Conservation (phyloP, 768 basidiomycete genomes). For the Gloeopeniophorella convolvens region DNA sequence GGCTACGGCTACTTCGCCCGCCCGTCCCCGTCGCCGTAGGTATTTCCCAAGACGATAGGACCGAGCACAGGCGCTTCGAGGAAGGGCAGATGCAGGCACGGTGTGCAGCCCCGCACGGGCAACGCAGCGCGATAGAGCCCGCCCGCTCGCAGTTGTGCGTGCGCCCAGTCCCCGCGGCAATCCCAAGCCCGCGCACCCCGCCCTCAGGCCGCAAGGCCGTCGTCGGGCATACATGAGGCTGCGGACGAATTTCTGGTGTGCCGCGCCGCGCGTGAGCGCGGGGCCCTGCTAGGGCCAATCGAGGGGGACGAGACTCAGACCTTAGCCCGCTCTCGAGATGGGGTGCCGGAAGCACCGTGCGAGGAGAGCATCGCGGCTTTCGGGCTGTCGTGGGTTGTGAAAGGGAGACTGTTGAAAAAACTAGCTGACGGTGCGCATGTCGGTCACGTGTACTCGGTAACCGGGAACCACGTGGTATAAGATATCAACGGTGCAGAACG, state of each 20-base stretch:
- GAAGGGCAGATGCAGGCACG: no score
- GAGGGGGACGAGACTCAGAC: conserved; percentile 28
- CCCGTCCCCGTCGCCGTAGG: no score
- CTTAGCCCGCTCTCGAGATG: conserved; percentile 29
- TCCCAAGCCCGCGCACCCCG: conserved; percentile 25
- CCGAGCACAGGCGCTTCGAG: no score
- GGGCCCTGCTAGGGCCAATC: conserved; percentile 28
- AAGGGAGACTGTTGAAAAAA: no score
- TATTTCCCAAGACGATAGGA: no score
- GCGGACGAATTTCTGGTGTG: conserved; percentile 28
- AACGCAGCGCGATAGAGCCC: conserved; percentile 14
- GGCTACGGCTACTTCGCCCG: no score
- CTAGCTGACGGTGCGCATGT: no score
- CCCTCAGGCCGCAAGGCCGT: neutral
- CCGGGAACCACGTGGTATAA: no score
- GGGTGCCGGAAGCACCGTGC: conserved; percentile 3
- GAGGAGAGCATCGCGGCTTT: conserved; percentile 21
- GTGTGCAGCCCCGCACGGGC: neutral
- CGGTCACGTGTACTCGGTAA: no score
- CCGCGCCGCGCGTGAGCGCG: conserved; percentile 25
- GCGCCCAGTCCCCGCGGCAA: conserved; percentile 26
- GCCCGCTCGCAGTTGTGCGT: neutral
- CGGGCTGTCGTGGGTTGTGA: conserved; percentile 3
- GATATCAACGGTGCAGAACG: no score
- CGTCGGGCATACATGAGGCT: neutral